phyloP scores from a whole-genome alignment of 441 rosid species.

The Erodium trifolium region DNA sequence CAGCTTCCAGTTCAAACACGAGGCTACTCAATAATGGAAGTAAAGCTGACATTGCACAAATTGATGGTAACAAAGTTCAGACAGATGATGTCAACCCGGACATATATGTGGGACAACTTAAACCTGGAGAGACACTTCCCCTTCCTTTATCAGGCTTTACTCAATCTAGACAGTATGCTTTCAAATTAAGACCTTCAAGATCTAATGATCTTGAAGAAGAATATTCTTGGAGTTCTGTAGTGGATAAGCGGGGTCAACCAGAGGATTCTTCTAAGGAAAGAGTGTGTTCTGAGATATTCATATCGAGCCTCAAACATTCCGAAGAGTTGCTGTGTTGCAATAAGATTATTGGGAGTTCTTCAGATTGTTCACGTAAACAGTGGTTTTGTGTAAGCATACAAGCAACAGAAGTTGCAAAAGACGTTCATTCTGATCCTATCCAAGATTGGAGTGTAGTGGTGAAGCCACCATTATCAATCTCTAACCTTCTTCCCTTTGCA shows the following conservation, averaged over 20 bases:
- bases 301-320: conserved; percentile 62
- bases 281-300: conserved; percentile 47
- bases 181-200: conserved; percentile 59
- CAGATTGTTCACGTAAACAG: conserved; percentile 38
- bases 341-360: conserved; percentile 53
- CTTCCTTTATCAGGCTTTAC: conserved; percentile 69
- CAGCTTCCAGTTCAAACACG: conserved; percentile 26
- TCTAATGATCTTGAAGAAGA: conserved; percentile 34
- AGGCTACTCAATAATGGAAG: conserved; percentile 24
- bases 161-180: conserved; percentile 47
- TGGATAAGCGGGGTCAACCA: conserved; percentile 32
- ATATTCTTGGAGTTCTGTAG: conserved; percentile 86
- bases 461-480: conserved; percentile 72
- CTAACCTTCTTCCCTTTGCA: conserved; percentile 79
- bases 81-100: conserved; percentile 35
- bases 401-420: conserved; percentile 77
- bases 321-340: conserved; percentile 69
- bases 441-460: conserved; percentile 86
- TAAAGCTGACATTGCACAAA: conserved; percentile 26
- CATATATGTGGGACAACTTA: conserved; percentile 53
- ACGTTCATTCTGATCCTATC: conserved; percentile 66
- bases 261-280: conserved; percentile 29
- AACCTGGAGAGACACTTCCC: conserved; percentile 66
- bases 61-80: conserved; percentile 26
- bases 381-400: conserved; percentile 87